phyloP scores from a whole-genome alignment of 352 stramenopile species.

The Globisporangium solare region DNA sequence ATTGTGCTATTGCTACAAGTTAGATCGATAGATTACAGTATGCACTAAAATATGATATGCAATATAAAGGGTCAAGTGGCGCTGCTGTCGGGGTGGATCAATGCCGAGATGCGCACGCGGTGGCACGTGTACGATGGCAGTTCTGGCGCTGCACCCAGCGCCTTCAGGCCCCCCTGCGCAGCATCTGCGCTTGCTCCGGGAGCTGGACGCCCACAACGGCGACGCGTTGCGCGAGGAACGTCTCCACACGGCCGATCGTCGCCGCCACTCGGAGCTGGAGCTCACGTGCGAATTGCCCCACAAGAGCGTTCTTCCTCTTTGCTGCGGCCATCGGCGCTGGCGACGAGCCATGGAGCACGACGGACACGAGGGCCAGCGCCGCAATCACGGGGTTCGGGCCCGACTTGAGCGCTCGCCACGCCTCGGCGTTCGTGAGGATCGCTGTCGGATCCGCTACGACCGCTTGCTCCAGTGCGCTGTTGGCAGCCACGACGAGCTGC shows the following conservation, averaged over 20 bases:
- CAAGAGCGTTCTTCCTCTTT: background rate
- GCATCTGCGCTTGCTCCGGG: background rate
- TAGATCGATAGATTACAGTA: background rate
- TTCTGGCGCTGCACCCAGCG: background rate
- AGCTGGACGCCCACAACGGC: background rate
- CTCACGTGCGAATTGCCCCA: background rate
- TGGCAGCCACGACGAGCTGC: constrained; percentile 12
- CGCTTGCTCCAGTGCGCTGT: constrained; percentile 9
- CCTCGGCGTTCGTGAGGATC: constrained; percentile 5
- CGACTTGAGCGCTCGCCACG: constrained; percentile 2
- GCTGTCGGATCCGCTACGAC: background rate
- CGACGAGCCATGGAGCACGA: too few relatives aligned
- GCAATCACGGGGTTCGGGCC: constrained; percentile 10
- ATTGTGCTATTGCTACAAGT: background rate
- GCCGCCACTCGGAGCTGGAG: background rate
- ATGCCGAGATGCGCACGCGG: constrained; percentile 15
- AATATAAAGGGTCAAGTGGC: background rate
- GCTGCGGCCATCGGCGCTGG: background rate
- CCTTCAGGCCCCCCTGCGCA: background rate
- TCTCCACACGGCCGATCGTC: constrained; percentile 2
- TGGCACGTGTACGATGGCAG: constrained; percentile 9
- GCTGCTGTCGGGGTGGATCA: constrained; percentile 3
- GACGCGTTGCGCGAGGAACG: constrained; percentile 4
- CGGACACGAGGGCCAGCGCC: constrained; percentile 11
- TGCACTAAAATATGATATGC: background rate